Conservation (phyloP, 164 flowering plant species). For the Hamamelis virginiana region DNA sequence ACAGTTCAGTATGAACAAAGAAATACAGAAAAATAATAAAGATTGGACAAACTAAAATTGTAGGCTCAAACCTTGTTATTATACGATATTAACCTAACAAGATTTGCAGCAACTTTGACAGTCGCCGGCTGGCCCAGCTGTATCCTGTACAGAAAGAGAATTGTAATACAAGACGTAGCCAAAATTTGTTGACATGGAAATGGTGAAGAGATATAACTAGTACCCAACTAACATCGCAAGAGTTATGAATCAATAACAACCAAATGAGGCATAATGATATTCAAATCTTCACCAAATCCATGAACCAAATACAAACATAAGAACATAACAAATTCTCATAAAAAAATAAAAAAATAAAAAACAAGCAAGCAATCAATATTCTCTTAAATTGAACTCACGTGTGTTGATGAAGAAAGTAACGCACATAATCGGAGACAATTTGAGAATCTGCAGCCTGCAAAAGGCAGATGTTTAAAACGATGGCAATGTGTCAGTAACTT, state of each 20-base stretch:
- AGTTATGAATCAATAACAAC: background rate
- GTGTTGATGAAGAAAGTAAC: conserved; percentile 84
- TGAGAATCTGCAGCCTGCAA: conserved; percentile 94
- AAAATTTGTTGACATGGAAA: too few species aligned
- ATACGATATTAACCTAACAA: conserved; percentile 72
- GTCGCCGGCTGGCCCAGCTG: conserved; percentile 96
- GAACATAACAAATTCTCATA: too few species aligned
- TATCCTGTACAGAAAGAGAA: conserved; percentile 42
- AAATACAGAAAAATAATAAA: background rate
- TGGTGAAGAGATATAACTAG: too few species aligned
- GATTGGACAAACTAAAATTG: background rate
- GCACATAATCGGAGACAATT: conserved; percentile 83
- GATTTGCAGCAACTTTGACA: conserved; percentile 94
- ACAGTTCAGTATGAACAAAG: background rate
- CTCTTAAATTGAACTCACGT: conserved; percentile 71
- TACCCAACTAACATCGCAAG: background rate
- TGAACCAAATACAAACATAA: too few species aligned
- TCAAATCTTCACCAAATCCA: too few species aligned
- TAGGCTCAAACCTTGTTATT: conserved; percentile 70
- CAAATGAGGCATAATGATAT: background rate
- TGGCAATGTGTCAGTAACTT: too few species aligned
- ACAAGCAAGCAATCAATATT: too few species aligned
- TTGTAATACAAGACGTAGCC: too few species aligned
- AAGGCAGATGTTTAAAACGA: background rate
- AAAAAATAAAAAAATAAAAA: background rate